phyloP scores from a whole-genome alignment of 306 rosid species.

The Glycyrrhiza uralensis region DNA sequence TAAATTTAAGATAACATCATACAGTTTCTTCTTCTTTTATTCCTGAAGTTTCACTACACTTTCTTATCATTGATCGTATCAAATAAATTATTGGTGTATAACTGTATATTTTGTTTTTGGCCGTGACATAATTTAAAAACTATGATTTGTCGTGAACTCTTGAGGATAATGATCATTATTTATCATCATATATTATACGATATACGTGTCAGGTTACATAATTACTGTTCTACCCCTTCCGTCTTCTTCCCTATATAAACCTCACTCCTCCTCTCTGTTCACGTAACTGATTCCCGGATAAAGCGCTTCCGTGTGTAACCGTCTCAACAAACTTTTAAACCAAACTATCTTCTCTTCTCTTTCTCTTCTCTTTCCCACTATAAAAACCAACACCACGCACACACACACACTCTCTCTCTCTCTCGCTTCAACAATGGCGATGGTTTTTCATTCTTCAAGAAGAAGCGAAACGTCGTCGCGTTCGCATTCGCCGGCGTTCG shows the following conservation, averaged over 20 bases:
- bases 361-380: neutral
- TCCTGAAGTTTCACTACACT: neutral
- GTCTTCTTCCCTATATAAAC: constrained; percentile 7
- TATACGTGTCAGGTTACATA: too few relatives aligned
- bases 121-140: neutral
- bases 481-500: constrained; percentile 40
- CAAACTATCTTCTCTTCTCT: neutral
- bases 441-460: constrained; percentile 27
- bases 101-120: neutral
- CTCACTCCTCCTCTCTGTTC: neutral
- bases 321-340: constrained; percentile 12
- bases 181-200: too few relatives aligned
- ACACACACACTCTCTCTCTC: neutral
- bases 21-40: neutral
- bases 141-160: neutral
- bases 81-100: neutral
- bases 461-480: constrained; percentile 25
- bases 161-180: too few relatives aligned
- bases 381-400: neutral
- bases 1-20: neutral
- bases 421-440: constrained; percentile 17
- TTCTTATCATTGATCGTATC: constrained; percentile 5
- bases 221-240: neutral
- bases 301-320: neutral
- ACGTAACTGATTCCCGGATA: neutral